These are phyloP conservation scores for Aspergillus aculeatus DNA, from an alignment of 2,329 filamentous ascomycete species.

Conservation along the genomic window DNA sequence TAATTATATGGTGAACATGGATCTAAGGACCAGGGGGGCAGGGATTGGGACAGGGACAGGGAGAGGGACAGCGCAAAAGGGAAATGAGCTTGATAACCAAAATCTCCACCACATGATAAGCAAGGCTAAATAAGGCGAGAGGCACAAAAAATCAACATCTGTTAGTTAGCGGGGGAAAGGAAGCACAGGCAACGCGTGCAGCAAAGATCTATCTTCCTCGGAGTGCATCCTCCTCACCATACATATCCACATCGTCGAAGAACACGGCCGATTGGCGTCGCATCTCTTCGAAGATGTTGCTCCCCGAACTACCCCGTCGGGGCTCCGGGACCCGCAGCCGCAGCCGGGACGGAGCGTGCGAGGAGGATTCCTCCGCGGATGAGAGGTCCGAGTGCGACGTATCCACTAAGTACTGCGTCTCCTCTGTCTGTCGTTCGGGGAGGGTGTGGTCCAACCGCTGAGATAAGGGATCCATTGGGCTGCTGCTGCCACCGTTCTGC, in stretches of 20 bases:
- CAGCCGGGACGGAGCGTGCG: conserved; percentile 20
- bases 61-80: no score
- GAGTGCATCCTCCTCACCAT: conserved; percentile 27
- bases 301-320: conserved; percentile 27
- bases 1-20: no score
- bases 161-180: no score
- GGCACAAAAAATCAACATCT: no score
- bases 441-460: conserved; percentile 30
- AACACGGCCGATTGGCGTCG: conserved; percentile 48
- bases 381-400: conserved; percentile 21
- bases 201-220: neutral
- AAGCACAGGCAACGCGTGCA: no score
- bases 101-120: no score
- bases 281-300: conserved; percentile 45
- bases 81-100: no score
- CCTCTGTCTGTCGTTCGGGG: conserved; percentile 23
- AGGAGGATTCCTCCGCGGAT: conserved; percentile 24
- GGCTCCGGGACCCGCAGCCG: conserved; percentile 23
- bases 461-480: conserved; percentile 20
- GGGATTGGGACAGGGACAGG: no score
- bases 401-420: conserved; percentile 6
- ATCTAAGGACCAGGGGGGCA: no score
- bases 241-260: conserved; percentile 44
- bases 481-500: conserved; percentile 8
- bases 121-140: no score